phyloP scores from a whole-genome alignment of 2,329 filamentous ascomycete species.

The Tolypocladium nubicola region DNA sequence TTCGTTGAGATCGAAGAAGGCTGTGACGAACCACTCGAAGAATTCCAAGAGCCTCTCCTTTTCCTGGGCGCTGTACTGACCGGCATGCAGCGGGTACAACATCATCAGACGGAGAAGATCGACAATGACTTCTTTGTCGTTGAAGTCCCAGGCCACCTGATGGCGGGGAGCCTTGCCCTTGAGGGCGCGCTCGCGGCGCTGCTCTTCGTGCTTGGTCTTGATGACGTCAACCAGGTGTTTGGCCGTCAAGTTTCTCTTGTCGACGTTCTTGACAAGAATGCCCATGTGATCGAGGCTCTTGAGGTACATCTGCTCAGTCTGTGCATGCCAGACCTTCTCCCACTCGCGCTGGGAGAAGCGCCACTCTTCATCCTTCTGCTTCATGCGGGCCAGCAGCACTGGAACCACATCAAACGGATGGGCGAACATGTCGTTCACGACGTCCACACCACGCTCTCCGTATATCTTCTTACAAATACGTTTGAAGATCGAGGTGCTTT shows the following conservation, averaged over 20 bases:
- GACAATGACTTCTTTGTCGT: conserved; percentile 57
- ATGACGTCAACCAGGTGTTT: conserved; percentile 88
- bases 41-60: conserved; percentile 66
- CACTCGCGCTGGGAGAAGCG: conserved; percentile 93
- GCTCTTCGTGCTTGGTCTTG: conserved; percentile 86
- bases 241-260: conserved; percentile 83
- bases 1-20: conserved; percentile 66
- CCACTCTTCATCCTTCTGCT: conserved; percentile 97
- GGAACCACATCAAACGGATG: conserved; percentile 82
- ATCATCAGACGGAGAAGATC: conserved; percentile 53
- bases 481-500: conserved; percentile 94
- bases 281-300: conserved; percentile 96
- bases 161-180: conserved; percentile 52
- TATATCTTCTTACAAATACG: conserved; percentile 97
- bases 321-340: conserved; percentile 97
- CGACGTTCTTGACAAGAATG: conserved; percentile 74
- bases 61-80: conserved; percentile 60
- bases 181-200: conserved; percentile 59
- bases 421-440: conserved; percentile 77
- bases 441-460: conserved; percentile 73
- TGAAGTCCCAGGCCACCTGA: conserved; percentile 68
- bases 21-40: conserved; percentile 63
- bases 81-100: conserved; percentile 55
- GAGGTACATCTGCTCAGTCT: conserved; percentile 90
- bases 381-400: conserved; percentile 76